Evolutionary conservation across 2,329 filamentous ascomycete species (phyloP).

Genomic region (Raffaelea albimanens): DNA sequence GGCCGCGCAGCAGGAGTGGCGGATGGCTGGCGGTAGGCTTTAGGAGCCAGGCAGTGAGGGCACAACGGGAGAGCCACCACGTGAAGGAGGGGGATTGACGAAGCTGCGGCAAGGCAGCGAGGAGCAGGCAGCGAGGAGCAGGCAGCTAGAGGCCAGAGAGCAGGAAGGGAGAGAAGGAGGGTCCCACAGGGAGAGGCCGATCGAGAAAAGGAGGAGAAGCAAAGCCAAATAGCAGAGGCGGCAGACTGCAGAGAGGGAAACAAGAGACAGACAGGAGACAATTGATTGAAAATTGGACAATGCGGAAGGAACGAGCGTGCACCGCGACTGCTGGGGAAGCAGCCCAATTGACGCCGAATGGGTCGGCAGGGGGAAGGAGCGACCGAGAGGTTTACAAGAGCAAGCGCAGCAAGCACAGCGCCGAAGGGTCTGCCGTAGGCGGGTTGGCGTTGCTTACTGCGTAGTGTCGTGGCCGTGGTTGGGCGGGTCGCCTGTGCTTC

Average conservation of each 20-base stretch:
- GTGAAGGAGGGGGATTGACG: not conserved
- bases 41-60: not conserved
- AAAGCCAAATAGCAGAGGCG: no score
- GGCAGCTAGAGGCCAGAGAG: not conserved
- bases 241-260: not conserved
- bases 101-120: not conserved
- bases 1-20: not conserved
- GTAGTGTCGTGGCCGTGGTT: no score
- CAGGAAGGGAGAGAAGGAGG: not conserved
- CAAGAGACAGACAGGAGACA: not conserved
- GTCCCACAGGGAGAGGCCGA: not conserved
- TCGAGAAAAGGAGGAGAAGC: not conserved
- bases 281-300: not conserved
- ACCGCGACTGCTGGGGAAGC: slow-evolving; percentile 8
- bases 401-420: not conserved
- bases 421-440: no score
- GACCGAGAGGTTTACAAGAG: slow-evolving; percentile 1
- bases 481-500: no score
- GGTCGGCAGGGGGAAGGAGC: slow-evolving; percentile 10
- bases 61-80: not conserved
- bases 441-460: no score
- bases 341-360: slow-evolving; percentile 10
- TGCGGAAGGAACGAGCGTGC: not conserved
- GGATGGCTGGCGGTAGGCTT: no score
- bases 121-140: not conserved